Evolutionary conservation across 306 rosid genomes (phyloP).

Genomic region (Medicago arabica): DNA sequence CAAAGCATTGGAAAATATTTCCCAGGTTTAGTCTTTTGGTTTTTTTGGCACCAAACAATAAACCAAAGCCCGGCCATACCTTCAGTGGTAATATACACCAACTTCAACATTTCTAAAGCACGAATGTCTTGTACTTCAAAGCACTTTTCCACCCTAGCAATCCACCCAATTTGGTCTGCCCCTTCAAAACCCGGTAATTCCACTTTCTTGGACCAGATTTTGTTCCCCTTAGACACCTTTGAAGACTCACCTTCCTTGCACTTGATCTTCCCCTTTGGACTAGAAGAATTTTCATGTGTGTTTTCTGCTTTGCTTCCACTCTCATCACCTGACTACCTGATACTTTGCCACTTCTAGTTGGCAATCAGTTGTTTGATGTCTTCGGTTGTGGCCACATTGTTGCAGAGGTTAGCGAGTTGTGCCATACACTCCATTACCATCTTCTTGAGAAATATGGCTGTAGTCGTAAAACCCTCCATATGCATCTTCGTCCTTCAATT

Average conservation of each 20-base stretch:
- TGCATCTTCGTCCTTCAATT: neutral
- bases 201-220: neutral
- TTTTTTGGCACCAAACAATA: neutral
- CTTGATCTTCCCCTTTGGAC: neutral
- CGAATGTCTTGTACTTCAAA: neutral
- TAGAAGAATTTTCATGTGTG: neutral
- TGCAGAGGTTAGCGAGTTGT: neutral
- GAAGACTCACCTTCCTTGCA: neutral
- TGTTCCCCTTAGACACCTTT: neutral
- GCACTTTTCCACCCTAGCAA: neutral
- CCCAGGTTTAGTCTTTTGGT: neutral
- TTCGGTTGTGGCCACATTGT: neutral
- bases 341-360: conserved; percentile 6
- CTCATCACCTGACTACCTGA: neutral
- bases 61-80: neutral
- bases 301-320: neutral
- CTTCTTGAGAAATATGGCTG: neutral
- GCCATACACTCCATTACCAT: neutral
- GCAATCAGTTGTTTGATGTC: neutral
- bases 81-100: neutral
- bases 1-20: neutral
- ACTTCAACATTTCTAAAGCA: neutral
- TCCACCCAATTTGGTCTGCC: neutral
- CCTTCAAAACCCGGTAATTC: neutral
- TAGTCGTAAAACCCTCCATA: neutral